Percentiles rank a stretch among this genome's conserved stretches.
These are phyloP conservation scores for Aspergillus carbonarius DNA, from an alignment of 2,329 filamentous ascomycete species.

Conservation along the genomic window DNA sequence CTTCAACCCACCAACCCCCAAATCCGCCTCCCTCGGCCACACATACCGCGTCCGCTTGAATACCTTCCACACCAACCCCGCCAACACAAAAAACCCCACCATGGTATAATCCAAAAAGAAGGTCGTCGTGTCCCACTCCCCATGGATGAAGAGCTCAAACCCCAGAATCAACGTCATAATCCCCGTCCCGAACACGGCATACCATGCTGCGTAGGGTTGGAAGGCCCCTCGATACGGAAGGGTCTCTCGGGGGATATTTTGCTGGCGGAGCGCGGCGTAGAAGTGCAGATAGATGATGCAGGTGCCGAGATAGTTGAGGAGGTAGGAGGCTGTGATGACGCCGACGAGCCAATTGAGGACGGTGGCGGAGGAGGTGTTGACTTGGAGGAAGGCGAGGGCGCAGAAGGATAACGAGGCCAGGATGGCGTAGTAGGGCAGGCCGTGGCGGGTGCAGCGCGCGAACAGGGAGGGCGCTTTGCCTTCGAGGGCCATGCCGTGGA, in stretches of 20 bases:
- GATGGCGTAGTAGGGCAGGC: slow-evolving; percentile 71
- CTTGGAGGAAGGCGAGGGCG: slow-evolving; percentile 69
- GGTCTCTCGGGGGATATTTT: slow-evolving; percentile 64
- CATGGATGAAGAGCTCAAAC: slow-evolving; percentile 68
- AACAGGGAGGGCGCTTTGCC: slow-evolving; percentile 55
- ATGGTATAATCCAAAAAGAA: slow-evolving; percentile 71
- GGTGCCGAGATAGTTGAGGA: slow-evolving; percentile 53
- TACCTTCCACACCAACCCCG: slow-evolving; percentile 69
- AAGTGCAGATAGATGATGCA: slow-evolving; percentile 70
- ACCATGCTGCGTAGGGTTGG: slow-evolving; percentile 70
- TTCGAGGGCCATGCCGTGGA: slow-evolving; percentile 65
- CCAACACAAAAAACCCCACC: slow-evolving; percentile 63
- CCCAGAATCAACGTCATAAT: slow-evolving; percentile 70
- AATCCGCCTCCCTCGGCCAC: slow-evolving; percentile 57
- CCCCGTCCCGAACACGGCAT: slow-evolving; percentile 60
- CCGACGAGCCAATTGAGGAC: slow-evolving; percentile 53
- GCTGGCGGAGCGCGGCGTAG: slow-evolving; percentile 62
- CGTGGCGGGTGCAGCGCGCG: slow-evolving; percentile 54
- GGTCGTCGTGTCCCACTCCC: slow-evolving; percentile 61
- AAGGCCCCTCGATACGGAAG: slow-evolving; percentile 67
- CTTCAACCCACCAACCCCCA: slow-evolving; percentile 35
- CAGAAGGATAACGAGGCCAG: slow-evolving; percentile 62
- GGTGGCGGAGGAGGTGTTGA: slow-evolving; percentile 60
- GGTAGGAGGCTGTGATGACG: slow-evolving; percentile 28
- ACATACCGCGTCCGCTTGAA: slow-evolving; percentile 59